Evolutionary conservation across 2,329 filamentous ascomycete species (phyloP), one percentile per base, ranked within the genome.

Genomic region (Periconia sp.): DNA sequence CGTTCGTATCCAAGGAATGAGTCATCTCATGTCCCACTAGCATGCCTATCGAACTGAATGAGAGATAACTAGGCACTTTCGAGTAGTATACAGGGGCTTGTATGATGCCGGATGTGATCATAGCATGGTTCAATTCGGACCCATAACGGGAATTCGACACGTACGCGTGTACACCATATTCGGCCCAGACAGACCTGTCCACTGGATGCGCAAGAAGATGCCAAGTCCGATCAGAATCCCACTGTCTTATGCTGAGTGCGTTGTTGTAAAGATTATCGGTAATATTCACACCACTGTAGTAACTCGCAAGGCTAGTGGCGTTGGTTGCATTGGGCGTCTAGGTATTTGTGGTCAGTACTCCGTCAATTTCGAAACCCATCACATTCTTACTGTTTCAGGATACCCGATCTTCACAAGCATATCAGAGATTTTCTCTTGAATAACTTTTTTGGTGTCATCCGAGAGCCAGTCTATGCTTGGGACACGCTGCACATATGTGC

Each of bases 21-120:
- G 83, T 85, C 10, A 89, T 77, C 67, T 89, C 86, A 63, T 89
- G 86, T 2, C 85, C 87, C 13, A 82, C 82, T 2, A 88, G 79
- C 1, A 82, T 79, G 1, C 85, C 87, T 64, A 89, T 86, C 0
- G 82, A 83, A 17, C 85, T 86, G 66, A 88, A 90, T n/a, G 80
- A 80, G 15, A 89, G 69, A 59, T 88, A 89, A 27, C 81, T 72
- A 0, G 86, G 87, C 1, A 86, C 77, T 6, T 79, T 74, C 6
- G 81, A 78, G 54, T 85, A 81, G 65, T 88, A 89, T 2, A 85
- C 74, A 1, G 86, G 85, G 2, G 82, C 81, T 66, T 89, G 86
- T 80, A 87, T 53, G 52, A 89, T 86, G 0, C 84, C 87, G 1
- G 85, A 85, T 1, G 84, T 84, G 10, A 42, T 42, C 6, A 42